A percentile compares a stretch with the other conserved stretches of the same genome.
Evolutionary conservation across 1,139 yeast genomes (phyloP).

Genomic region (Pichia cactophila): DNA sequence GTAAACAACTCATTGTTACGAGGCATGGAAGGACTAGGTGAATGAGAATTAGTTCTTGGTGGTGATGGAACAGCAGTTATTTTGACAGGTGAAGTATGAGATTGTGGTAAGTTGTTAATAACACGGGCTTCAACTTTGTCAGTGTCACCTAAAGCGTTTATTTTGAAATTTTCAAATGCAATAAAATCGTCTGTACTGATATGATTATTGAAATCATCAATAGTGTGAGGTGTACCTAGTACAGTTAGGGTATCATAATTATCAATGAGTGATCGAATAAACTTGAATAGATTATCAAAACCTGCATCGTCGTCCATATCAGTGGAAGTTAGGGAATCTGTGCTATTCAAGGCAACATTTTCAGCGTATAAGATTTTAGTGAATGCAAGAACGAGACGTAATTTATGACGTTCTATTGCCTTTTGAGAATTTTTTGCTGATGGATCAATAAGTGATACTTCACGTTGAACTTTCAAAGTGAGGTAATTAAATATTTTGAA

Average conservation of each 20-base stretch:
- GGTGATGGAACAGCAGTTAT: not conserved
- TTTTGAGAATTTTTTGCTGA: constrained; percentile 18
- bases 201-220: constrained; percentile 20
- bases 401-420: constrained; percentile 21
- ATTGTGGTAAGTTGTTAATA: not conserved
- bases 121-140: constrained; percentile 8
- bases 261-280: constrained; percentile 19
- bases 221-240: constrained; percentile 10
- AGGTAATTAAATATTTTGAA: constrained; percentile 23
- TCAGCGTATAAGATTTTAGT: constrained; percentile 27
- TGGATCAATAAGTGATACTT: constrained; percentile 20
- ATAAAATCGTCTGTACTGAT: constrained; percentile 22
- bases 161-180: constrained; percentile 20
- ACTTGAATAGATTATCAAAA: constrained; percentile 27
- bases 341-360: not conserved
- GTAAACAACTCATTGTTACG: constrained; percentile 6
- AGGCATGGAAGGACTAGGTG: constrained; percentile 13
- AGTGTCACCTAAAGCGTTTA: constrained; percentile 10
- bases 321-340: constrained; percentile 3
- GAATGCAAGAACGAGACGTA: constrained; percentile 24
- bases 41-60: not conserved
- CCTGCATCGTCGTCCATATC: constrained; percentile 19
- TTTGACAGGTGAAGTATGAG: constrained; percentile 11
- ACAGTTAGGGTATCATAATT: constrained; percentile 18
- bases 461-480: constrained; percentile 20